Conservation (phyloP, 495 filamentous ascomycete species). For the Hypoxylon fragiforme region DNA sequence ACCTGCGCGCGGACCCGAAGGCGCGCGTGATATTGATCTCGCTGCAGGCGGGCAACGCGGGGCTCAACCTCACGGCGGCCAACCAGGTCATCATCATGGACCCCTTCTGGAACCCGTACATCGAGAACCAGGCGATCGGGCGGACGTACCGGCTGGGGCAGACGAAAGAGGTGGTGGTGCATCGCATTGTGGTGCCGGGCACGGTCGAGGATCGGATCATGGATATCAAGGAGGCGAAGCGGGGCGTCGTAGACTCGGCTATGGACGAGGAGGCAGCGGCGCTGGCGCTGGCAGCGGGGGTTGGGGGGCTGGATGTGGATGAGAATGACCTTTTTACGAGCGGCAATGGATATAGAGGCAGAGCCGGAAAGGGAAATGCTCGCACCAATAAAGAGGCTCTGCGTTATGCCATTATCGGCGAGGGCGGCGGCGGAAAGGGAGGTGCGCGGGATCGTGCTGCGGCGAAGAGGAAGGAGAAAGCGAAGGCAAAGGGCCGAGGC, state of each 20-base stretch:
- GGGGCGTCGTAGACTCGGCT: constrained; percentile 72
- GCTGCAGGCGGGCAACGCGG: constrained; percentile 86
- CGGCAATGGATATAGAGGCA: no score
- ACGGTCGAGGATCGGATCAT: constrained; percentile 91
- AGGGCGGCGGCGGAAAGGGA: no score
- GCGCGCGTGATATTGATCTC: constrained; percentile 83
- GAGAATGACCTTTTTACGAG: no score
- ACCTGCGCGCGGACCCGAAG: constrained; percentile 68
- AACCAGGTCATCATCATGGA: constrained; percentile 89
- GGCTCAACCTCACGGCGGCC: constrained; percentile 82
- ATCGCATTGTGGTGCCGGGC: constrained; percentile 71
- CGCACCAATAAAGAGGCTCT: no score
- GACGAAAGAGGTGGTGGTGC: constrained; percentile 70
- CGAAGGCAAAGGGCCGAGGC: no score
- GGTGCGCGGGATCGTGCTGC: no score
- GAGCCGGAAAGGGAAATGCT: no score
- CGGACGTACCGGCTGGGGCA: constrained; percentile 91
- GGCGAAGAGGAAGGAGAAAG: no score
- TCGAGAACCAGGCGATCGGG: constrained; percentile 91
- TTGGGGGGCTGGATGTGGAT: no score
- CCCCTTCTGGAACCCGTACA: constrained; percentile 93
- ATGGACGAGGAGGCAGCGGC: constrained; percentile 39
- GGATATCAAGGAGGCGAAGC: constrained; percentile 77
- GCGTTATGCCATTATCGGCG: no score
- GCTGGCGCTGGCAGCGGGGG: not conserved